phyloP scores from a whole-genome alignment of 768 basidiomycete species.

The Termitomyces sp. region DNA sequence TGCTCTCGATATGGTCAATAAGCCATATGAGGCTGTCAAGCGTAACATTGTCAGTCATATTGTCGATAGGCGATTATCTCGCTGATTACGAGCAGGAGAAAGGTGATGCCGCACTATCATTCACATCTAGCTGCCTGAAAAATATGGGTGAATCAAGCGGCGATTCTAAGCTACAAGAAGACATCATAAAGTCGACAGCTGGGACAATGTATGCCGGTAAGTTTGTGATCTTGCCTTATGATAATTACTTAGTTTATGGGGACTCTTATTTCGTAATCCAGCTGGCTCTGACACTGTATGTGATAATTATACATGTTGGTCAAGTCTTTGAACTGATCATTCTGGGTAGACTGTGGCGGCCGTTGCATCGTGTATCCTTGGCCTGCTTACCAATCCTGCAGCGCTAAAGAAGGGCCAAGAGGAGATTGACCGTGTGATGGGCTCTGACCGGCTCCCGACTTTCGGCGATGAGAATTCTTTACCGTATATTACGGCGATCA shows the following conservation, averaged over 20 bases:
- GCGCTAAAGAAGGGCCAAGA: slow-evolving; percentile 24
- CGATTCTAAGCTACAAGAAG: slow-evolving; percentile 14
- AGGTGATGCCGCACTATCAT: slow-evolving; percentile 17
- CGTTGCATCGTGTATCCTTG: slow-evolving; percentile 22
- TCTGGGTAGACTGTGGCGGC: slow-evolving; percentile 20
- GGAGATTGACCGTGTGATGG: slow-evolving; percentile 28
- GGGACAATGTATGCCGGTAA: slow-evolving; percentile 23
- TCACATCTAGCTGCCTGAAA: slow-evolving; percentile 15
- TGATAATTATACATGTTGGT: no score
- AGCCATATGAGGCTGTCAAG: slow-evolving; percentile 19
- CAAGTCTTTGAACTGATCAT: not conserved
- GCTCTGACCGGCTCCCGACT: slow-evolving; percentile 22
- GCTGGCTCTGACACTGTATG: no score
- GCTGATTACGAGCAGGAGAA: slow-evolving; percentile 4
- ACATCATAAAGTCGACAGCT: slow-evolving; percentile 17
- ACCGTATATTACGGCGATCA: slow-evolving; percentile 28
- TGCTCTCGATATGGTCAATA: slow-evolving; percentile 16
- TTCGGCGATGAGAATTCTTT: slow-evolving; percentile 23
- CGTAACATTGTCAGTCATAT: slow-evolving; percentile 12
- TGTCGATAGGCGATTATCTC: not conserved
- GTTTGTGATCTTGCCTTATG: not conserved
- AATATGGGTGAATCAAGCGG: slow-evolving; percentile 10
- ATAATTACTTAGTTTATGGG: no score
- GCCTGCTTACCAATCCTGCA: slow-evolving; percentile 24
- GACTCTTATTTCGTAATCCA: no score